phyloP scores from a whole-genome alignment of 306 rosid genomes.

The Ormosia emarginata region DNA sequence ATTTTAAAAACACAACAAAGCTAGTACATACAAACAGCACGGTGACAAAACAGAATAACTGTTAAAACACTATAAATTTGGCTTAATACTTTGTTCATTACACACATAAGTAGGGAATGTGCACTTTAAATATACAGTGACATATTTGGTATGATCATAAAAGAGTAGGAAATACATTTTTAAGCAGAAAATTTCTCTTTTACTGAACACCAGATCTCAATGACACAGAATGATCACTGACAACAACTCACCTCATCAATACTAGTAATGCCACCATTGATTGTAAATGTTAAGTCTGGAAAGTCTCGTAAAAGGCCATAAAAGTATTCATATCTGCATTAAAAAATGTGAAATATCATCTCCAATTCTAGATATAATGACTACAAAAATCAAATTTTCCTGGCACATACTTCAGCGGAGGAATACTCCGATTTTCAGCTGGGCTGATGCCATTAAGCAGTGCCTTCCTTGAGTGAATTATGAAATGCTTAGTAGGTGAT shows the following conservation, averaged over 20 bases:
- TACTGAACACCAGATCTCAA: neutral
- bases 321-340: constrained; percentile 82
- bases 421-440: constrained; percentile 93
- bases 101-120: neutral
- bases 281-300: constrained; percentile 94
- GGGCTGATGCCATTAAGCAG: constrained; percentile 93
- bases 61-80: neutral
- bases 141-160: neutral
- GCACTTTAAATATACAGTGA: neutral
- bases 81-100: neutral
- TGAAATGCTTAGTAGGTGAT: constrained; percentile 88
- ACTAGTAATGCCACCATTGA: constrained; percentile 83
- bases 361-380: neutral
- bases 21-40: neutral
- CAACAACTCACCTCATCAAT: constrained; percentile 77
- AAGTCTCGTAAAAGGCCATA: constrained; percentile 93
- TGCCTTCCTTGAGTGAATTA: constrained; percentile 93
- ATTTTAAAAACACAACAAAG: neutral
- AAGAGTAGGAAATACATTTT: neutral
- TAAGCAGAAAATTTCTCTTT: neutral
- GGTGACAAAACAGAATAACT: neutral
- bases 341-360: constrained; percentile 16
- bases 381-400: constrained; percentile 4
- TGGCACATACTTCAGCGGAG: constrained; percentile 80
- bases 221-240: constrained; percentile 16